Percentiles rank a stretch among this genome's conserved stretches.
Conservation (phyloP, 768 basidiomycete genomes). For the Suillus plorans region DNA sequence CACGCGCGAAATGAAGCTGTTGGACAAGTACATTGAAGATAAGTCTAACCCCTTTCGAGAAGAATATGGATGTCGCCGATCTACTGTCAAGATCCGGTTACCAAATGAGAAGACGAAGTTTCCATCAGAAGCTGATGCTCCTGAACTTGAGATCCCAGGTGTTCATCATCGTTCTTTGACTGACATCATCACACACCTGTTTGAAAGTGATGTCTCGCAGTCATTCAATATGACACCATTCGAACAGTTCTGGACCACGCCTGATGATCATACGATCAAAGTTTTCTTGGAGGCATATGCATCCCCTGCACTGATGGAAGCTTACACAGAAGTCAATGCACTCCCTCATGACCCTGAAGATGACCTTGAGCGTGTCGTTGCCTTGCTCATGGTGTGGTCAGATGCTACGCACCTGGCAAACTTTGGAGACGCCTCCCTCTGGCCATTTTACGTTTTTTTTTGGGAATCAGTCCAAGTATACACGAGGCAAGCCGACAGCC, state of each 20-base stretch:
- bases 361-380: constrained; percentile 14
- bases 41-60: neutral
- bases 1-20: constrained; percentile 15
- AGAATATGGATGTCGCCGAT: too few relatives aligned
- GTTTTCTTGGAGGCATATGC: constrained; percentile 7
- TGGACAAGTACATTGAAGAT: constrained; percentile 8
- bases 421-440: neutral
- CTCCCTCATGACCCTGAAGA: constrained; percentile 10
- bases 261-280: neutral
- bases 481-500: neutral
- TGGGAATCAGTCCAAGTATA: constrained; percentile 26
- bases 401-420: neutral
- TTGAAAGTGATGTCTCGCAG: too few relatives aligned
- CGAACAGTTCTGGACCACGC: neutral
- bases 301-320: constrained; percentile 2
- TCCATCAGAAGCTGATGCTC: neutral
- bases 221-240: constrained; percentile 13
- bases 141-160: neutral
- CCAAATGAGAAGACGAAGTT: too few relatives aligned
- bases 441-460: constrained; percentile 7
- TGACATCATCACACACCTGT: neutral
- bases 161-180: neutral
- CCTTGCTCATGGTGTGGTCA: constrained; percentile 8
- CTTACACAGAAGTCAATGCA: neutral
- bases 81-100: too few relatives aligned